Conservation (phyloP, 192 early-diverging fungal species). For the Podila minutissima region DNA sequence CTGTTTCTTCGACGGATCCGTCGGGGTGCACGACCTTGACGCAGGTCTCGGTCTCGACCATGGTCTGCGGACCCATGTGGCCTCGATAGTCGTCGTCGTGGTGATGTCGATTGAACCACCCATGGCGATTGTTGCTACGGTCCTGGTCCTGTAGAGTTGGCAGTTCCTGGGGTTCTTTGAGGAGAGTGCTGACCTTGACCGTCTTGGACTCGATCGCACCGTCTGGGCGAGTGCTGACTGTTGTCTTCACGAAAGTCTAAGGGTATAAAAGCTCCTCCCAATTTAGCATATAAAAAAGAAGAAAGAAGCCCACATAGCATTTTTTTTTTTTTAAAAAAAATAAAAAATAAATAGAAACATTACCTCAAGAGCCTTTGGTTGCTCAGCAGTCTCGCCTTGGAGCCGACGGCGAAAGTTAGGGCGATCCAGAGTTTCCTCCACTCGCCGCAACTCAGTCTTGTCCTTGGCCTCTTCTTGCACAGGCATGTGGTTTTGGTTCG, state of each 20-base stretch:
- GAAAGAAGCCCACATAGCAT: not conserved
- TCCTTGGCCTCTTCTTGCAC: too few species aligned
- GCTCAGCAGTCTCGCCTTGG: too few species aligned
- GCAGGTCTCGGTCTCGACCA: conserved; percentile 10
- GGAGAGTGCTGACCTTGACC: conserved; percentile 3
- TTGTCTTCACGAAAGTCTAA: conserved; percentile 21
- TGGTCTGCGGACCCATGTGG: too few species aligned
- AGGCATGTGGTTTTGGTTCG: too few species aligned
- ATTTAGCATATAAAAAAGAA: not conserved
- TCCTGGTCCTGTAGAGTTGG: not conserved
- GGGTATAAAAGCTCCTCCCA: too few species aligned
- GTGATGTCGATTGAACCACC: not conserved
- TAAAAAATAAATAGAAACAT: too few species aligned
- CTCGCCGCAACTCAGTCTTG: too few species aligned
- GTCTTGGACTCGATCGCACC: conserved; percentile 25
- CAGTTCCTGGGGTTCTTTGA: too few species aligned
- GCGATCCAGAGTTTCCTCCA: too few species aligned
- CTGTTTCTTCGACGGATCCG: conserved; percentile 25
- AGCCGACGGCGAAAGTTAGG: too few species aligned
- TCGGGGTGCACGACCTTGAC: conserved; percentile 11
- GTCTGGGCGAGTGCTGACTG: conserved; percentile 20
- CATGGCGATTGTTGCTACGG: not conserved
- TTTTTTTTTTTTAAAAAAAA: too few species aligned
- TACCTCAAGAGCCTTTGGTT: too few species aligned
- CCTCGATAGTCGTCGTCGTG: not conserved